A percentile compares a stretch with the other conserved stretches of the same genome.
phyloP scores from a whole-genome alignment of 495 filamentous ascomycete species.

The Neurospora hispaniola region DNA sequence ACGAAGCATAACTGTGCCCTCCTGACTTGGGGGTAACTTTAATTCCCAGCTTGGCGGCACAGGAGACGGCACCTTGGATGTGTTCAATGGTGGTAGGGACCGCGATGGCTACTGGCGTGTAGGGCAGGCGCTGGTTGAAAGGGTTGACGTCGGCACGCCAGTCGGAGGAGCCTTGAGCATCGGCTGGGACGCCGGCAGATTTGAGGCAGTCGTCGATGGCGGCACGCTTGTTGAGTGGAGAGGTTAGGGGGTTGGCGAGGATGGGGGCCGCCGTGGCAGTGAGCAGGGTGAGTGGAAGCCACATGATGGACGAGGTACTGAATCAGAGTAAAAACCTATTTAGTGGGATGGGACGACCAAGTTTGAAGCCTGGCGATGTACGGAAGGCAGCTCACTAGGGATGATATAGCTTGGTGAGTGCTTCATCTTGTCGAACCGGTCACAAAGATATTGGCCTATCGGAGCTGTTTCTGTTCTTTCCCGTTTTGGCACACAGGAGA shows the following conservation, averaged over 20 bases:
- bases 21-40: slow-evolving; percentile 35
- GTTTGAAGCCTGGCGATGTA: background rate
- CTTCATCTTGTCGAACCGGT: background rate
- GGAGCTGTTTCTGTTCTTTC: background rate
- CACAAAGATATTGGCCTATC: background rate
- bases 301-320: slow-evolving; percentile 7
- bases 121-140: slow-evolving; percentile 31
- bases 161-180: slow-evolving; percentile 23
- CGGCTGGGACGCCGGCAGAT: slow-evolving; percentile 21
- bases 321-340: background rate
- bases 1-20: slow-evolving; percentile 37
- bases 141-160: slow-evolving; percentile 29
- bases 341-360: background rate
- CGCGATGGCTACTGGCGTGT: slow-evolving; percentile 30
- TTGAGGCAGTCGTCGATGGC: slow-evolving; percentile 33
- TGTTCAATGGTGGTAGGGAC: slow-evolving; percentile 30
- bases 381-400: background rate
- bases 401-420: slow-evolving; percentile 3
- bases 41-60: slow-evolving; percentile 28
- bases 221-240: slow-evolving; percentile 17
- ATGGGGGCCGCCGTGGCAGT: slow-evolving; percentile 6
- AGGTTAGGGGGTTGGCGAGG: slow-evolving; percentile 6
- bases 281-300: slow-evolving; percentile 6
- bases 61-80: slow-evolving; percentile 33
- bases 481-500: background rate